Base-by-base conservation (phyloP, 805 yeast species). In the Starmerella floris region DNA sequence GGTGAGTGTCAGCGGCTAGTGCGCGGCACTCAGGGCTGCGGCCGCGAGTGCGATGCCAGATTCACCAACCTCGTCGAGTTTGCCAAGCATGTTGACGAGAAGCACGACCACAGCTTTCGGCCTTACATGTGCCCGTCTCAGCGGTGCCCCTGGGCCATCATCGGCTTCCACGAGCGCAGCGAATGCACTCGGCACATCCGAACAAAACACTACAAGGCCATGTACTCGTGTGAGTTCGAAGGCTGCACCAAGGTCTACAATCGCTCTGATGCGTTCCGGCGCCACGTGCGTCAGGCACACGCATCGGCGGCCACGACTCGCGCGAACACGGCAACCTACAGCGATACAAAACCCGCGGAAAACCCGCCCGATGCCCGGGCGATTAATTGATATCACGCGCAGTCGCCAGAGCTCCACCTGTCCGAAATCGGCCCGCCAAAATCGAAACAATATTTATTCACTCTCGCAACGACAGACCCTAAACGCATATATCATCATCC, bases 101-200 rank as follows among this genome's bases (percentile, higher is more conserved):
- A 13, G 35, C 52, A 49, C 41, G 44, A 48, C 37, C 13, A 13
- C n/a, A 36, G 21, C 25, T 49, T 49, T 41, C 48, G 52, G 19
- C 52, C 52, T 5, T 49, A 35, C 27, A 25, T 48, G 30, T 49
- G 52, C 20, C 52, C 52, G 22, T 11, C 39, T 19, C 35, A 22
- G 28, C 33, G 39, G 13, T 49, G 52, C 37, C 52, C 52, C 9
- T 49, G 52, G 52, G 43, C 45, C 3, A 37, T 46, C 20, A 44
- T 49, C 21, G 52, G 52, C 10, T 49, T 49, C 35, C 52, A 49
- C 41, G 52, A 49, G 36, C 51, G 52, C 36, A 49, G 52, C 35
- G 52, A 49, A 22, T 49, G 52, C 41, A 49, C 52, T 33, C 45
- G 52, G 37, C 52, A 49, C 28, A 46, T 49, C 19, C 41, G 52